phyloP scores from a whole-genome alignment of 495 filamentous ascomycete genomes.

The Penicillium desertorum region DNA sequence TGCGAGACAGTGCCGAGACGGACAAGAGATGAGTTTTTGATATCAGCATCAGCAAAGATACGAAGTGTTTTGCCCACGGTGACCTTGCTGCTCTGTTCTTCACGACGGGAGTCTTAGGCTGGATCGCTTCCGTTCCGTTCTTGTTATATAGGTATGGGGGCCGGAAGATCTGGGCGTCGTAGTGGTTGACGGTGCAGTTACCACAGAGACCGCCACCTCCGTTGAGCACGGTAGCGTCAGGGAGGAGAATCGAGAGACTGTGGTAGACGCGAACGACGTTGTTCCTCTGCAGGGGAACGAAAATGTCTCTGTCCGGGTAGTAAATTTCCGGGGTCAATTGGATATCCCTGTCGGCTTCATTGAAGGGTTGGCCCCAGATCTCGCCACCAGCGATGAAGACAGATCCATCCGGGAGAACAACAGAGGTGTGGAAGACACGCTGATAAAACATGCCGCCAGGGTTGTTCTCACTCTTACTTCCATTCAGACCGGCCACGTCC shows the following conservation, averaged over 20 bases:
- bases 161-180: slow-evolving; percentile 56
- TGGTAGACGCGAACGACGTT: slow-evolving; percentile 56
- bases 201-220: slow-evolving; percentile 59
- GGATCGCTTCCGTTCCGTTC: not conserved
- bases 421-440: slow-evolving; percentile 54
- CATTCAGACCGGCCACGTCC: slow-evolving; percentile 18
- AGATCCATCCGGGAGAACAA: slow-evolving; percentile 57
- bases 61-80: too few relatives aligned
- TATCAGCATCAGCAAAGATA: too few relatives aligned
- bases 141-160: slow-evolving; percentile 48
- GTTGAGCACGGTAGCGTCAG: slow-evolving; percentile 51
- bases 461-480: too few relatives aligned
- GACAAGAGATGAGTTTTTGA: slow-evolving; percentile 37
- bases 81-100: too few relatives aligned
- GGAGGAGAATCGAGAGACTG: slow-evolving; percentile 53
- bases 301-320: slow-evolving; percentile 43
- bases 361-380: slow-evolving; percentile 46
- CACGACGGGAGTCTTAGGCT: not conserved
- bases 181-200: slow-evolving; percentile 54
- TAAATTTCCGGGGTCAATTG: slow-evolving; percentile 52
- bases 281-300: slow-evolving; percentile 26
- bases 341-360: slow-evolving; percentile 39
- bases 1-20: slow-evolving; percentile 53
- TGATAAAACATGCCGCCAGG: slow-evolving; percentile 40
- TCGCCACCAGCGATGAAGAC: slow-evolving; percentile 61